Conservation (phyloP, 306 rosid genomes). For the Sicyos edulis region DNA sequence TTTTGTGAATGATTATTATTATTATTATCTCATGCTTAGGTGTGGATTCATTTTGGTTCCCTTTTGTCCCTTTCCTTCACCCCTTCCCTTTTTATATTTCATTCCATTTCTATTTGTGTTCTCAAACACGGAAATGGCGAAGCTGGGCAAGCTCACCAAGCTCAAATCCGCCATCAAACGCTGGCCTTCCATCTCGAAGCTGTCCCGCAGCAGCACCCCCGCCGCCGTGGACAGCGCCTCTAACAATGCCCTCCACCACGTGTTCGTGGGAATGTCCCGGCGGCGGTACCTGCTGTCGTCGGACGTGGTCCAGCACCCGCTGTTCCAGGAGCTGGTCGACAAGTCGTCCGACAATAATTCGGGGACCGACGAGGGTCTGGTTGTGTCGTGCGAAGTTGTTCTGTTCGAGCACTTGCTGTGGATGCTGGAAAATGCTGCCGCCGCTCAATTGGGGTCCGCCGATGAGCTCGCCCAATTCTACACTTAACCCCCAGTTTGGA, state of each 20-base stretch:
- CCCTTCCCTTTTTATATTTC: slow-evolving; percentile 2
- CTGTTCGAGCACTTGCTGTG: slow-evolving; percentile 85
- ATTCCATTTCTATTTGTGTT: background rate
- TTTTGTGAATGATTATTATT: background rate
- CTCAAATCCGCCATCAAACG: slow-evolving; percentile 76
- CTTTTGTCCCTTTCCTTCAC: slow-evolving; percentile 4
- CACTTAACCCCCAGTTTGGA: slow-evolving; percentile 16
- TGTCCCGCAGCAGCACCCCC: slow-evolving; percentile 41
- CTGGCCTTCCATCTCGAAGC: slow-evolving; percentile 70
- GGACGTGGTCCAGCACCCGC: slow-evolving; percentile 57
- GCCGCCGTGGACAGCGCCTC: slow-evolving; percentile 11
- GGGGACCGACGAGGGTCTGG: slow-evolving; percentile 27
- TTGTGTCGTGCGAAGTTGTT: slow-evolving; percentile 75
- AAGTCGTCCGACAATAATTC: slow-evolving; percentile 27
- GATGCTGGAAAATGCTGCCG: slow-evolving; percentile 66
- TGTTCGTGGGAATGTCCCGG: slow-evolving; percentile 70
- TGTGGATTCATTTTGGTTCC: background rate
- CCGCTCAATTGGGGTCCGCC: slow-evolving; percentile 63
- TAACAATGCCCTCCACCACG: slow-evolving; percentile 32
- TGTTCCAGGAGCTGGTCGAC: slow-evolving; percentile 73
- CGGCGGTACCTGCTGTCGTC: slow-evolving; percentile 62
- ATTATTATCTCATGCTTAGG: slow-evolving; percentile 13
- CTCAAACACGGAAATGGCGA: slow-evolving; percentile 37
- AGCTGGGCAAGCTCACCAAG: slow-evolving; percentile 65
- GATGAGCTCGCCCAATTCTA: slow-evolving; percentile 81